Conservation (phyloP, 192 early-diverging fungal genomes). For the Podochytrium sp. region DNA sequence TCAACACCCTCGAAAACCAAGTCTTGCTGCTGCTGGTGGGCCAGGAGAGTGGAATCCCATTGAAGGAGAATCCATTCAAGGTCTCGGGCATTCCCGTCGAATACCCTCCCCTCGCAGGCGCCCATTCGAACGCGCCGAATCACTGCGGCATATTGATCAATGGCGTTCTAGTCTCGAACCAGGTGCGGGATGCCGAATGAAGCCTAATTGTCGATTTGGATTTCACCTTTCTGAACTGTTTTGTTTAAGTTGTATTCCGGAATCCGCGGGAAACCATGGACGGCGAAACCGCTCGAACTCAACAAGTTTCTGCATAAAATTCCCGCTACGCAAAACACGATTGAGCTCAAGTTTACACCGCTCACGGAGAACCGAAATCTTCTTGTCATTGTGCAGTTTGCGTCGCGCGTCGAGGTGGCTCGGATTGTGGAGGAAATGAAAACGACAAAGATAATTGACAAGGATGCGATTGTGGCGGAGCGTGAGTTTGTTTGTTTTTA, state of each 20-base stretch:
- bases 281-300: slow-evolving; percentile 29
- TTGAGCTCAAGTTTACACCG: slow-evolving; percentile 25
- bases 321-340: neutral
- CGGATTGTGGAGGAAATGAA: slow-evolving; percentile 9
- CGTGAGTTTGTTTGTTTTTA: neutral
- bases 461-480: slow-evolving; percentile 15
- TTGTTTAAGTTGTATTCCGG: slow-evolving; percentile 18
- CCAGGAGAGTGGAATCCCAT: neutral
- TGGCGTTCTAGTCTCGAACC: neutral
- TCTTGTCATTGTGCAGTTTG: slow-evolving; percentile 9
- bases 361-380: neutral
- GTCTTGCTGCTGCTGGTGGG: slow-evolving; percentile 25
- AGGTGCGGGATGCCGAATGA: neutral
- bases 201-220: neutral
- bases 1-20: neutral
- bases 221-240: neutral
- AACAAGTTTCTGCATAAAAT: slow-evolving; percentile 14
- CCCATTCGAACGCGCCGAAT: slow-evolving; percentile 29
- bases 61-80: slow-evolving; percentile 16
- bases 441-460: neutral
- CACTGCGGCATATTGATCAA: slow-evolving; percentile 25
- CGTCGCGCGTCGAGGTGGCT: neutral
- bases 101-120: slow-evolving; percentile 19
- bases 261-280: slow-evolving; percentile 32
- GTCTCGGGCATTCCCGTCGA: slow-evolving; percentile 23